These are phyloP conservation scores for Xerophyta viscosa DNA, from an alignment of 106 monocot genomes.

Conservation along the genomic window DNA sequence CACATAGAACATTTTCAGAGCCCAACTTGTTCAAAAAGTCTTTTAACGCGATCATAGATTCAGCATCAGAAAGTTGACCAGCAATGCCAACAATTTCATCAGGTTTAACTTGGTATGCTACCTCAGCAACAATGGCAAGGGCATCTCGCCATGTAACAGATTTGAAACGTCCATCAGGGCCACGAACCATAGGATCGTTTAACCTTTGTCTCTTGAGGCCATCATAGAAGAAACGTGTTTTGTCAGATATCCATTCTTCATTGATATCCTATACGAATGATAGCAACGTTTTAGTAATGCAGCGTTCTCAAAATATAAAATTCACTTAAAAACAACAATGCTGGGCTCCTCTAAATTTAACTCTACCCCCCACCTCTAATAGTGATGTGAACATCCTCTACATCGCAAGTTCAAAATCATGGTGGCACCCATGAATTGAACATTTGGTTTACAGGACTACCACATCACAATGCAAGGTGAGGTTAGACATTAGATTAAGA, in stretches of 20 bases:
- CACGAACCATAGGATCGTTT: constrained; percentile 98
- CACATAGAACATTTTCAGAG: constrained; percentile 79
- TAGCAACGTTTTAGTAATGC: no score
- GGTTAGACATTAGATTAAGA: no score
- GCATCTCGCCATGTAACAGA: constrained; percentile 91
- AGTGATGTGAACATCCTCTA: no score
- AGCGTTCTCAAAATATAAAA: no score
- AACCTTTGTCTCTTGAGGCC: constrained; percentile 94
- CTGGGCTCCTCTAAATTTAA: no score
- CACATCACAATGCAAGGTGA: no score
- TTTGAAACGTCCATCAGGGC: constrained; percentile 88
- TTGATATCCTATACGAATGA: constrained; percentile 73
- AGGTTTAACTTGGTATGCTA: constrained; percentile 76
- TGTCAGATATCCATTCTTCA: constrained; percentile 99
- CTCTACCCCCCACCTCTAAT: no score
- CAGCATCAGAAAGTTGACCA: constrained; percentile 94
- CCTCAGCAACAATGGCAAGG: constrained; percentile 84
- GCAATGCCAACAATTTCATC: constrained; percentile 98
- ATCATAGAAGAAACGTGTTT: constrained; percentile 97
- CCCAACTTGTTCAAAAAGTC: constrained; percentile 92
- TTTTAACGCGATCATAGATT: constrained; percentile 98
- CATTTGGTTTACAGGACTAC: no score
- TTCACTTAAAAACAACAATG: no score
- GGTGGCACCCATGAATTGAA: no score
- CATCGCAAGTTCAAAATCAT: no score